Conservation (phyloP, 2,329 filamentous ascomycete genomes). For the Colletotrichum destructivum region DNA sequence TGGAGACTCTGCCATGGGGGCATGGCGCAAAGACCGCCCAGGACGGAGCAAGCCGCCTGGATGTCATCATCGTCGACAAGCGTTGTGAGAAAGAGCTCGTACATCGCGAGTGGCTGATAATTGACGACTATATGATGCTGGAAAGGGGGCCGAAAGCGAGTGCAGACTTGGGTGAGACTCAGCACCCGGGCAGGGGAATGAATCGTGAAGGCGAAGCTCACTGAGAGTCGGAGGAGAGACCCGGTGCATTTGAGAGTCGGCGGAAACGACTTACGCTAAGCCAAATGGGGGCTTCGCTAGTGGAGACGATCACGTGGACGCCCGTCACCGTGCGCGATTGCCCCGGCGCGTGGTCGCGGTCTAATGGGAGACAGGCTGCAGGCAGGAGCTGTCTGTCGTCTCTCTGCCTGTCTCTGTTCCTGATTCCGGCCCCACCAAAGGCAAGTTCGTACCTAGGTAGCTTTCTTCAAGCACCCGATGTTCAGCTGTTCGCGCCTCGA, state of each 20-base stretch:
- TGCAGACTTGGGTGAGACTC: background rate
- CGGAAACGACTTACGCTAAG: background rate
- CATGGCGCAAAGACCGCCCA: slow-evolving; percentile 73
- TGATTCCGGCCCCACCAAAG: slow-evolving; percentile 14
- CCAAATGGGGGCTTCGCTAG: background rate
- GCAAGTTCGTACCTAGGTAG: background rate
- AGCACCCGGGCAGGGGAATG: background rate
- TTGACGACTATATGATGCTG: background rate
- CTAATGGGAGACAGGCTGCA: too few species aligned
- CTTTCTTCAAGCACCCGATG: slow-evolving; percentile 14
- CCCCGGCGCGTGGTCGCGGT: slow-evolving; percentile 26
- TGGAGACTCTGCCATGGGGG: slow-evolving; percentile 64
- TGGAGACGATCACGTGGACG: background rate
- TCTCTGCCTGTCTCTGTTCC: too few species aligned
- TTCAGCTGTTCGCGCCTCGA: background rate
- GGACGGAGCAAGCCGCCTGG: slow-evolving; percentile 63
- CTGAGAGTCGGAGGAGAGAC: background rate
- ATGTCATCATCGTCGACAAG: slow-evolving; percentile 66
- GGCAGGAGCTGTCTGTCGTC: background rate
- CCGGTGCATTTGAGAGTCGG: background rate
- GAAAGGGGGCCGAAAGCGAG: too few species aligned
- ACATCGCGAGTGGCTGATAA: slow-evolving; percentile 60
- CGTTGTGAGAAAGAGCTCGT: slow-evolving; percentile 73
- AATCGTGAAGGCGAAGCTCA: slow-evolving; percentile 1
- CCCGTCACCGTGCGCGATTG: slow-evolving; percentile 23